A percentile compares a stretch with the other conserved stretches of the same genome.
Evolutionary conservation across 768 basidiomycete species (phyloP).

Genomic region (Trichaptum fuscoviolaceum): DNA sequence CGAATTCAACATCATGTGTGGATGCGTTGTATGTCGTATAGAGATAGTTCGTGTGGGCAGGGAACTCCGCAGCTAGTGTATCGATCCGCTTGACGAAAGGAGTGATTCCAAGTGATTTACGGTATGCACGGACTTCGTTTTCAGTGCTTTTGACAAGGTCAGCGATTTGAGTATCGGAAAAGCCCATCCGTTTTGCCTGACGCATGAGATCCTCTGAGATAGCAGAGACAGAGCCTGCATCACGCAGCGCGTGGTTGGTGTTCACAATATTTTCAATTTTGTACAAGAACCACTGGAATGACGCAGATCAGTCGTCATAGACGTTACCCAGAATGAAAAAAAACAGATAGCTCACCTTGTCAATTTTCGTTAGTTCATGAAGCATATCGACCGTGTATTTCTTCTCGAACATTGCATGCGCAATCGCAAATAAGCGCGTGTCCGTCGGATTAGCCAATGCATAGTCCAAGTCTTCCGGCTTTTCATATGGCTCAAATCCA

Average conservation of each 20-base stretch:
- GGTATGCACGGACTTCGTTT: slow-evolving; percentile 71
- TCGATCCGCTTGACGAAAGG: slow-evolving; percentile 99
- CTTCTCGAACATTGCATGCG: slow-evolving; percentile 95
- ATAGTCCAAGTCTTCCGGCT: slow-evolving; percentile 78
- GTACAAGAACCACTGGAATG: slow-evolving; percentile 87
- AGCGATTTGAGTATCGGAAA: slow-evolving; percentile 90
- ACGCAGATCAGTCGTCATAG: slow-evolving; percentile 4
- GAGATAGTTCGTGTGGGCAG: slow-evolving; percentile 97
- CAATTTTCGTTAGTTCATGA: slow-evolving; percentile 95
- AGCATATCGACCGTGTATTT: slow-evolving; percentile 85
- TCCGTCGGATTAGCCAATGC: slow-evolving; percentile 86
- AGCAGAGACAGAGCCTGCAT: slow-evolving; percentile 60
- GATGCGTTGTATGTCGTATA: slow-evolving; percentile 99
- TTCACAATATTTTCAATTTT: slow-evolving; percentile 99
- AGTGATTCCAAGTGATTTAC: slow-evolving; percentile 83
- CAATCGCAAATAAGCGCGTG: slow-evolving; percentile 93
- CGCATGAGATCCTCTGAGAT: slow-evolving; percentile 75
- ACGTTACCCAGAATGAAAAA: neutral
- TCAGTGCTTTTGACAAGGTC: slow-evolving; percentile 72
- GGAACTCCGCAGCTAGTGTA: slow-evolving; percentile 97
- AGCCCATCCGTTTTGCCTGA: slow-evolving; percentile 91
- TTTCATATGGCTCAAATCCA: slow-evolving; percentile 93
- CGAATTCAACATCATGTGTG: slow-evolving; percentile 90
- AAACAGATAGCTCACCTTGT: slow-evolving; percentile 57
- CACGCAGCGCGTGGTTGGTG: slow-evolving; percentile 71